A percentile compares a stretch with the other conserved stretches of the same genome.
These are phyloP conservation scores for Bathelium albidoporum DNA, from an alignment of 495 filamentous ascomycete species.

Conservation along the genomic window DNA sequence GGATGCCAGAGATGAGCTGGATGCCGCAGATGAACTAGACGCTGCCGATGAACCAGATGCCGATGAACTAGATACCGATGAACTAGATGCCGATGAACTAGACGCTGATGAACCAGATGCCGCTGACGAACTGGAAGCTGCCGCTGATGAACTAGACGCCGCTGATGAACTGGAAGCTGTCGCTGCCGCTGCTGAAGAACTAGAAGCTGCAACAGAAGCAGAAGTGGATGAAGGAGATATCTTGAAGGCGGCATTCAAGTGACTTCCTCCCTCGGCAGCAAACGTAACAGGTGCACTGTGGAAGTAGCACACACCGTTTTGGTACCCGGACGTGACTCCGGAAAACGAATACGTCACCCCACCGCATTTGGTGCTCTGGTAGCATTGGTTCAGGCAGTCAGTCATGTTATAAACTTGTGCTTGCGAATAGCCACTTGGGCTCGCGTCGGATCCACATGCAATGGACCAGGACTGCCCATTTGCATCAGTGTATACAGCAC, in stretches of 20 bases:
- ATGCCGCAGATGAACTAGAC: slow-evolving; percentile 28
- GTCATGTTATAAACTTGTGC: neutral
- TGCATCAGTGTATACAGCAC: neutral
- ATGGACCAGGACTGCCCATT: neutral
- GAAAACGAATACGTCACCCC: neutral
- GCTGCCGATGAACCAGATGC: too few species aligned
- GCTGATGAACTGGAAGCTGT: neutral
- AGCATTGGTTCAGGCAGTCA: neutral
- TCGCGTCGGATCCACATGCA: neutral
- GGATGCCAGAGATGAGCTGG: slow-evolving; percentile 38
- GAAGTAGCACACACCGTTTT: neutral
- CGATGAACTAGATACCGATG: too few species aligned
- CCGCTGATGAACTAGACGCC: neutral
- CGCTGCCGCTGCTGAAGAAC: neutral
- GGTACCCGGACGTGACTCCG: neutral
- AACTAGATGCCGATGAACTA: too few species aligned
- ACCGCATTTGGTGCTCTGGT: neutral
- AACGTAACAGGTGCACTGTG: neutral
- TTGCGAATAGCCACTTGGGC: neutral
- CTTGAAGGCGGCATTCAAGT: neutral
- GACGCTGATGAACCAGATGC: neutral
- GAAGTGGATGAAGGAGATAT: neutral
- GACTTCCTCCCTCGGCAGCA: neutral
- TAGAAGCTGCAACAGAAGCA: neutral
- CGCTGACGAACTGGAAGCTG: neutral